Base-by-base conservation (phyloP, 2,329 filamentous ascomycete genomes). In the Zasmidium cellare region DNA sequence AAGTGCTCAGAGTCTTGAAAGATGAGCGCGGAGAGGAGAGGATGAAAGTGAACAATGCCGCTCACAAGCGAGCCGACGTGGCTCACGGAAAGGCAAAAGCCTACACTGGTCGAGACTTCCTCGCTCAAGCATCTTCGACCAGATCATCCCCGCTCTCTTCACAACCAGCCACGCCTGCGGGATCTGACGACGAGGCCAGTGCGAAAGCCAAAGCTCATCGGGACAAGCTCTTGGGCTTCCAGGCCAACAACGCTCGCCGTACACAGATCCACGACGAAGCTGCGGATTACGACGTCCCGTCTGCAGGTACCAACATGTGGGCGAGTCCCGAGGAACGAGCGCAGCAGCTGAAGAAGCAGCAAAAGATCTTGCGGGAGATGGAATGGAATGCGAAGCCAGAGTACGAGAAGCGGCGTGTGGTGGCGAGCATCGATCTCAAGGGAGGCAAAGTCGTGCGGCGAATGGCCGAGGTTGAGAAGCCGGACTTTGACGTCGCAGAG, bases 261-360 rank as follows among this genome's bases (percentile, higher is more conserved):
- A 97, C 92, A 1, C 90, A 87, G 16, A 88, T 97, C 16, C 85
- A 91, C 38, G 92, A 97, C 67, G 92, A 96, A 76, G 92, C 91
- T 0, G 85, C 87, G 1, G 87, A 90, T 69, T 88, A 85, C 63
- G 87, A 90, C 64, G 84, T 84, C 0, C 84, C 86, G 0, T 79
- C 53, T 67, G 73, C 78, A 28, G 84, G 86, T 5, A 80, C 83
- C 3, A 91, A 84, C 65, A 88, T 94, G 77, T 96, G 92, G 92
- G 89, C 91, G 51, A 91, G 80, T 16, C 91, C 92, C 0, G 87
- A 90, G 62, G 91, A 96, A 73, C 83, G 92, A 45, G 92, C 92
- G 0, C 80, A 87, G 63, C 91, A 94, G 72, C 77, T 96, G 57
- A 96, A 93, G 75, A 84, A 87, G 57, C 92, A 96, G 75, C 92